Evolutionary conservation across 306 rosid species (phyloP).

Genomic region (cucumber (Cucumis sativus)): Cucumber_9930_V3 NC_026655.2:3930001-3930500

Average conservation of each 20-base stretch:
- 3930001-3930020: too few species aligned
- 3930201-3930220: conserved; percentile 1
- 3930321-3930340: too few species aligned
- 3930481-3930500: background rate
- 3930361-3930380: too few species aligned
- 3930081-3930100: background rate
- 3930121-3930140: conserved; percentile 1
- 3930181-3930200: conserved; percentile 3
- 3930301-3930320: too few species aligned
- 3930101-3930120: background rate
- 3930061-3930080: background rate
- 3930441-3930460: background rate
- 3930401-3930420: too few species aligned
- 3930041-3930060: background rate
- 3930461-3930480: background rate
- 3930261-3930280: too few species aligned
- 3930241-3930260: background rate
- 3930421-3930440: background rate
- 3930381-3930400: too few species aligned
- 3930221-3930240: background rate
- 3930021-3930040: background rate
- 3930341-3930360: too few species aligned
- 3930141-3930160: conserved; percentile 5
- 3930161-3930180: background rate
- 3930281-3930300: too few species aligned